Evolutionary conservation across 1,284 basidiomycete species (phyloP).

Genomic region (Cutaneotrichosporon cutaneum): DNA sequence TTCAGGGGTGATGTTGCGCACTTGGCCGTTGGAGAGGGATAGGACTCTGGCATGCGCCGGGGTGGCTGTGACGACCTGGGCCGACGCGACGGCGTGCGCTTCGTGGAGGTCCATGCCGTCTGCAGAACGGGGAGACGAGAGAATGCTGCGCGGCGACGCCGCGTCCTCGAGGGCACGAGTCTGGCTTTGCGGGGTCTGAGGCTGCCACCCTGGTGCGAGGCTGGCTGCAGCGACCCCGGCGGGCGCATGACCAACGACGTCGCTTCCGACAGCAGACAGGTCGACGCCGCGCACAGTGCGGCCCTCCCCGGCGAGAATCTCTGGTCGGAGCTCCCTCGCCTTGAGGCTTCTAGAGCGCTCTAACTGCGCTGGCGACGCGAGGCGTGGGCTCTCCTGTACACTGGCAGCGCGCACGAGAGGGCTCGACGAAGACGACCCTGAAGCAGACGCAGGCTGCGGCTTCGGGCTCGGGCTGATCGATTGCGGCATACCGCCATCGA

Average conservation of each 20-base stretch:
- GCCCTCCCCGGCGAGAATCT: background rate
- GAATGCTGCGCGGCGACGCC: background rate
- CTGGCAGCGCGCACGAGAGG: background rate
- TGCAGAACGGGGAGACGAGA: background rate
- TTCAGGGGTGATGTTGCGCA: background rate
- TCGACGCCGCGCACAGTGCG: slow-evolving; percentile 4
- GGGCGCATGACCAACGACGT: background rate
- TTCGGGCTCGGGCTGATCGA: background rate
- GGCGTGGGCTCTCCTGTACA: background rate
- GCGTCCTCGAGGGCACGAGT: background rate
- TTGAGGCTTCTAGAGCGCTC: background rate
- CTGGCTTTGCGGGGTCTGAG: background rate
- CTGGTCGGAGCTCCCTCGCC: background rate
- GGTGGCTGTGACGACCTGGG: slow-evolving; percentile 13
- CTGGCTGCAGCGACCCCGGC: background rate
- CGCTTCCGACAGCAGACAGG: background rate
- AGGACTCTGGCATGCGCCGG: slow-evolving; percentile 8
- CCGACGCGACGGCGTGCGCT: slow-evolving; percentile 1
- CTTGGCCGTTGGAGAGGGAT: slow-evolving; percentile 10
- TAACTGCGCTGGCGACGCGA: background rate
- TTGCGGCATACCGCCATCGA: background rate
- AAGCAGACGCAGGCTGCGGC: background rate
- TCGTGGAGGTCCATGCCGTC: slow-evolving; percentile 1
- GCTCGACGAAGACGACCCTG: background rate
- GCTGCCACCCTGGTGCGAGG: background rate